A percentile compares a stretch with the other conserved stretches of the same genome.
phyloP scores from a whole-genome alignment of 495 filamentous ascomycete genomes.

The Neurospora cerealis region DNA sequence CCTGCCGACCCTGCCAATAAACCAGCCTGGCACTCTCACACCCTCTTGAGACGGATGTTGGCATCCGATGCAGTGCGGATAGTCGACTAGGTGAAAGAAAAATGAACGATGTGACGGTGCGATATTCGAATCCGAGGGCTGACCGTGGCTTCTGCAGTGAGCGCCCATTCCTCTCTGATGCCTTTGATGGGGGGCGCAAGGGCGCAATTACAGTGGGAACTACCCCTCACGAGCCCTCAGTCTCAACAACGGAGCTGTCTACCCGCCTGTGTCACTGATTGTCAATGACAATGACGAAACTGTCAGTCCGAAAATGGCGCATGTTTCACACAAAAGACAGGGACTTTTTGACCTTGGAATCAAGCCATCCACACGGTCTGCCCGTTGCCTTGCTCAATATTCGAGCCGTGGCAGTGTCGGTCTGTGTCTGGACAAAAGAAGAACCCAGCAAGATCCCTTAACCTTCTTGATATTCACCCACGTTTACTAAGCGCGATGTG shows the following conservation, averaged over 20 bases:
- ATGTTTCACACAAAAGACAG: not conserved
- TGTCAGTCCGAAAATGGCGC: not conserved
- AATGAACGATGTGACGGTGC: not conserved
- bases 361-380: not conserved
- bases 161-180: not conserved
- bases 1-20: not conserved
- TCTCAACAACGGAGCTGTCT: not conserved
- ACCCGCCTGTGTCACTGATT: not conserved
- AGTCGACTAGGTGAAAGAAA: not conserved
- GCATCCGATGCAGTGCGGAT: not conserved
- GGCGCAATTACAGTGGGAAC: not conserved
- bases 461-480: too few species aligned
- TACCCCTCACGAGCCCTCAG: not conserved
- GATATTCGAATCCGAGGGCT: not conserved
- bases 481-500: too few species aligned
- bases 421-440: not conserved
- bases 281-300: not conserved
- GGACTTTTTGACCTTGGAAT: not conserved
- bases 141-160: not conserved
- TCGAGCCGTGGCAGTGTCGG: not conserved
- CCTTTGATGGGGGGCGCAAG: not conserved
- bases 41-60: not conserved
- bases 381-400: not conserved
- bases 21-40: not conserved
- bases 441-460: not conserved